Evolutionary conservation across 2,329 filamentous ascomycete genomes (phyloP), one percentile per base, ranked within the genome.

Genomic region (Coniochaeta ligniaria): DNA sequence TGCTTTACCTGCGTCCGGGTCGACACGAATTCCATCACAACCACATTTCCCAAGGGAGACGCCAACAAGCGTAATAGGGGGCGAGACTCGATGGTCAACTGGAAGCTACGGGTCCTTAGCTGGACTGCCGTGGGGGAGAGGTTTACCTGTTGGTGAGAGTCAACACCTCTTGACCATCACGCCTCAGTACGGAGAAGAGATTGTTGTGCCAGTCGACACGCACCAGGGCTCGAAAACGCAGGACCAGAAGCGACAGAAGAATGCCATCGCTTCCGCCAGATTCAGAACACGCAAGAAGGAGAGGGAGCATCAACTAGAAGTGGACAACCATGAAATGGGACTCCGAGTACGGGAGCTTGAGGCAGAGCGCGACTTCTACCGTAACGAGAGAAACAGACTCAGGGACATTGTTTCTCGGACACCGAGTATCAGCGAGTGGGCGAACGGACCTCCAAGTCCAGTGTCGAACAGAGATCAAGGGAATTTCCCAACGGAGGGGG

Each of bases 281-380:
- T 95, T 96, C 65, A 84, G 92, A 60, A 85, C 87, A 69, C 83
- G 92, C 62, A 87, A 92, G 69, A 96, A 96, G 75, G 90, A 92
- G 69, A 88, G 89, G 71, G 90, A 94, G 71, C 80, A 89, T 58
- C 84, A 86, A 65, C 77, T 94, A 59, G 87, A 91, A 69, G 80
- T 83, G 59, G 83, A 88, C 64, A 80, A 88, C 59, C 83, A 87
- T 57, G 86, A 91, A n/a, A 74, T 91, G 61, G 76, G 82, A 60
- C 76, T 77, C 35, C 76, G 78, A 31, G 70, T 83, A 7, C 80
- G 82, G 35, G 80, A 84, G 9, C 63, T 82, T 35, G 80, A 80
- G 62, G 83, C 83, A 43, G 87, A 92, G 67, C 79, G 83, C 33
- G 88, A 94, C 62, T 91, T 86, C 71, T 94, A 94, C 71, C 83